Base-by-base conservation (phyloP, 768 basidiomycete genomes). In the Mycena chlorophos region DNA sequence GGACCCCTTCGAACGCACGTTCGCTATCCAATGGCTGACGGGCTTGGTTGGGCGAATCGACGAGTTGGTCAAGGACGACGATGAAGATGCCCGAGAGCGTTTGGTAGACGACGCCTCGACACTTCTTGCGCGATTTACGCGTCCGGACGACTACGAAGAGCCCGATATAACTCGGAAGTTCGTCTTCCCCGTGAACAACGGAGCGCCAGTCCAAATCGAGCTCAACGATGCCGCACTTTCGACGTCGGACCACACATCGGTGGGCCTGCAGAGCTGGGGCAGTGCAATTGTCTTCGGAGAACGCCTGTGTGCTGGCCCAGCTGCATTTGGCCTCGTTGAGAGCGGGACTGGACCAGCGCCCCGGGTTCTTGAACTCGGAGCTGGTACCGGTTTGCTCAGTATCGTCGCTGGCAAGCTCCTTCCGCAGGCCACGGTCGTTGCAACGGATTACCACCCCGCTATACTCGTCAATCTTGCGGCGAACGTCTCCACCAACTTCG, bases 191-290 rank as follows among this genome's bases (percentile, higher is more conserved):
- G 45, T 46, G 45, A 69, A 63, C 22, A 34, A 52, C 25, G 57
- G 62, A 26, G 38, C 60, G 3, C 58, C 51, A 3, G 69, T 87
- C 40, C 63, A 67, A 17, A 75, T 88, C 48, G 77, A 86, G 68
- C 74, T 92, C 29, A 87, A 87, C 65, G 89, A 92, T 62, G 88
- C 83, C 1, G 80, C 86, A 1, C 71, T 89, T 37, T 74, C 80
- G 25, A 73, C 70, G 28, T 75, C 79, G 14, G 89, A 91, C 65
- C 86, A 91, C 66, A 90, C 88, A 10, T 85, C 84, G 17, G 89
- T 91, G 28, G 90, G 91, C 0, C 72, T 93, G 40, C 91, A 93
- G 69, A 91, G 88, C 64, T 93, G 91, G 91, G 89, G 84, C 8
- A 86, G 87, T 63, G 81, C 85, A 17, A 87, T 91, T 64, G 69